A percentile compares a stretch with the other conserved stretches of the same genome.
Conservation (phyloP, 108 stramenopile species). For the Cylindrotheca fusiformis region DNA sequence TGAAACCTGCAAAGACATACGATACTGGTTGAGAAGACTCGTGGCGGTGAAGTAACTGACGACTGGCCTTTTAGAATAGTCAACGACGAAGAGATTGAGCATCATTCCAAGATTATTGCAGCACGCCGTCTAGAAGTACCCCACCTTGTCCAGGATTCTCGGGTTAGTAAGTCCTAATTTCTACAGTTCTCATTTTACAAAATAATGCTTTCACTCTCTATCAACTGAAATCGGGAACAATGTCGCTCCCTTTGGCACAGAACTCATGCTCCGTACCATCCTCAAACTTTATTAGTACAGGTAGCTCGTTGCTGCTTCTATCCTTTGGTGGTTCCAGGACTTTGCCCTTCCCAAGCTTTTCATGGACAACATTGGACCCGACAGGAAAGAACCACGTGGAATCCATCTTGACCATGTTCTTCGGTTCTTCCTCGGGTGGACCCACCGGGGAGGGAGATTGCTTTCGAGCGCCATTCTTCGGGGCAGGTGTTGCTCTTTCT, state of each 20-base stretch:
- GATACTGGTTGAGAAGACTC: too few relatives aligned
- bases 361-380: conserved; percentile 59
- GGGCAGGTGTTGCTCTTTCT: not conserved
- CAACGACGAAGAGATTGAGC: too few relatives aligned
- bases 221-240: conserved; percentile 22
- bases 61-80: too few relatives aligned
- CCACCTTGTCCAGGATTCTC: too few relatives aligned
- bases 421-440: not conserved
- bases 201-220: too few relatives aligned
- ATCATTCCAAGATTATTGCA: too few relatives aligned
- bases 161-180: too few relatives aligned
- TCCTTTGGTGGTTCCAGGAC: conserved; percentile 53
- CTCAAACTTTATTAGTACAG: conserved; percentile 29
- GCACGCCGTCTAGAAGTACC: too few relatives aligned
- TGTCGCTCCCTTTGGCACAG: conserved; percentile 29
- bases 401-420: conserved; percentile 24
- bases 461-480: not conserved
- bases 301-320: not conserved
- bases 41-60: too few relatives aligned
- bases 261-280: conserved; percentile 29
- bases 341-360: conserved; percentile 52
- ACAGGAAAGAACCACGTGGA: conserved; percentile 77
- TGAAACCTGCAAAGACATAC: too few relatives aligned
- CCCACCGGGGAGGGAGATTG: not conserved
- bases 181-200: too few relatives aligned